Conservation (phyloP, 2,329 filamentous ascomycete genomes). For the Magnaporthiopsis poae region DNA sequence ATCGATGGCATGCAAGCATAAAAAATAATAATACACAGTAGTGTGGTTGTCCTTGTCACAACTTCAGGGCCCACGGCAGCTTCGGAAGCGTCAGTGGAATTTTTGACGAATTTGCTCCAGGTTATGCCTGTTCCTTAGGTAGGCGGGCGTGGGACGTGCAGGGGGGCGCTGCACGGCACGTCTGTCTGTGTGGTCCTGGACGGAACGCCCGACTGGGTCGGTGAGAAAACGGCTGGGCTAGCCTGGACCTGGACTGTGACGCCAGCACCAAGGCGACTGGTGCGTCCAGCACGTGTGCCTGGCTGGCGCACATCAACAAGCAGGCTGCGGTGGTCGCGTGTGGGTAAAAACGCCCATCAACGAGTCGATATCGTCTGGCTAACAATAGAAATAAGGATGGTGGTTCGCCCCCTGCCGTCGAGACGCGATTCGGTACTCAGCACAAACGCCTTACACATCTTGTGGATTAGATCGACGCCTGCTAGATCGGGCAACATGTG, state of each 20-base stretch:
- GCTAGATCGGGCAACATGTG: too few species aligned
- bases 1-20: neutral
- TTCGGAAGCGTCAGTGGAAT: neutral
- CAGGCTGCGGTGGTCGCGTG: neutral
- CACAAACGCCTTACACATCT: too few species aligned
- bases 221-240: neutral
- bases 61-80: neutral
- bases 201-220: neutral
- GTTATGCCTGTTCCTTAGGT: neutral
- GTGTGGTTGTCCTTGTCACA: neutral
- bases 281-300: neutral
- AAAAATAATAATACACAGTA: neutral
- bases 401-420: too few species aligned
- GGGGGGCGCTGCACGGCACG: constrained; percentile 19
- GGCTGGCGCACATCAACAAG: neutral
- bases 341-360: neutral
- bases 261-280: neutral
- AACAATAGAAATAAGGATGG: neutral
- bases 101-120: neutral
- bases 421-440: neutral
- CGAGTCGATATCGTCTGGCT: neutral
- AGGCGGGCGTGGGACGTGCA: constrained; percentile 10
- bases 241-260: neutral
- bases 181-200: neutral
- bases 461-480: too few species aligned